Percentiles rank a stretch among this genome's conserved stretches.
Conservation (phyloP, 805 yeast genomes). For the Ogataea glucozyma region DNA sequence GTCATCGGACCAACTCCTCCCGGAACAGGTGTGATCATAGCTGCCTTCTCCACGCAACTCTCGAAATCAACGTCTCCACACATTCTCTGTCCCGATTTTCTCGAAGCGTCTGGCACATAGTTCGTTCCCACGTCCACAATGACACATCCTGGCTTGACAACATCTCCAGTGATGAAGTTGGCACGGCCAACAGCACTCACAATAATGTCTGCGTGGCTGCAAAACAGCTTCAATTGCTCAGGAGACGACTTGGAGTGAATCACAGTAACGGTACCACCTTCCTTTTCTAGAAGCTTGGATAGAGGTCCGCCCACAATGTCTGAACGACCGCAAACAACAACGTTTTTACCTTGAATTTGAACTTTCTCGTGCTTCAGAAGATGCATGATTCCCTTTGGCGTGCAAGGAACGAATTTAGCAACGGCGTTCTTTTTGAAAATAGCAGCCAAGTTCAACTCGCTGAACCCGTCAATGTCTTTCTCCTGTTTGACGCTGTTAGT, state of each 20-base stretch:
- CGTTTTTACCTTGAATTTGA: slow-evolving; percentile 71
- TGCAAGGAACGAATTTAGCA: slow-evolving; percentile 87
- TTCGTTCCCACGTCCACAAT: slow-evolving; percentile 96
- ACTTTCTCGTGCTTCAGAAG: slow-evolving; percentile 71
- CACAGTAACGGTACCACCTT: slow-evolving; percentile 85
- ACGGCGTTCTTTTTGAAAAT: slow-evolving; percentile 81
- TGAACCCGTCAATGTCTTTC: slow-evolving; percentile 96
- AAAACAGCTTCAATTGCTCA: slow-evolving; percentile 50
- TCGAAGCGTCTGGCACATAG: slow-evolving; percentile 72
- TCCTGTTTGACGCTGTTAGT: slow-evolving; percentile 79
- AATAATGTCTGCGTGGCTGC: slow-evolving; percentile 78
- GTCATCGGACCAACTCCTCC: slow-evolving; percentile 99
- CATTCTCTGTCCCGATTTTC: slow-evolving; percentile 75
- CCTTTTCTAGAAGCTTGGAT: slow-evolving; percentile 74
- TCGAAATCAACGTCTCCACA: slow-evolving; percentile 95
- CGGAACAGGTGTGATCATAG: slow-evolving; percentile 91
- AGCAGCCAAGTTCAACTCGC: slow-evolving; percentile 86
- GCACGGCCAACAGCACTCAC: slow-evolving; percentile 92
- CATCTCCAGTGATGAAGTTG: slow-evolving; percentile 78
- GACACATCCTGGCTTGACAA: slow-evolving; percentile 82
- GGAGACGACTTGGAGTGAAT: slow-evolving; percentile 74
- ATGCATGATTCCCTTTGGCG: slow-evolving; percentile 91
- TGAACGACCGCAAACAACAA: slow-evolving; percentile 92
- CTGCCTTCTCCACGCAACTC: slow-evolving; percentile 60
- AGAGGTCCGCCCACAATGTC: slow-evolving; percentile 97